phyloP scores from a whole-genome alignment of 192 early-diverging fungal species.

The Ambispora gerdemannii region DNA sequence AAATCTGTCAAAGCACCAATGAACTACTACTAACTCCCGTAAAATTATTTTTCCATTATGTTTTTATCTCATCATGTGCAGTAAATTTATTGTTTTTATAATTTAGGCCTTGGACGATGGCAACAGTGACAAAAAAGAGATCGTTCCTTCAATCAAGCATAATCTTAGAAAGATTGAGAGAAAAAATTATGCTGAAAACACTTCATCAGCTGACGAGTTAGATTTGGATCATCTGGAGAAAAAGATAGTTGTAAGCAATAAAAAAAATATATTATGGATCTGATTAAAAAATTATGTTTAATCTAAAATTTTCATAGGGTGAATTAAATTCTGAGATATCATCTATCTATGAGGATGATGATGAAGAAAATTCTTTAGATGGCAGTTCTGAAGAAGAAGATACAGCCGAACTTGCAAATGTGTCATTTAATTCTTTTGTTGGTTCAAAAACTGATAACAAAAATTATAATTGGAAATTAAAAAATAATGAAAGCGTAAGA shows the following conservation, averaged over 20 bases:
- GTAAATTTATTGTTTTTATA: too few species aligned
- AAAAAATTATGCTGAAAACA: constrained; percentile 6
- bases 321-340: constrained; percentile 5
- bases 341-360: not conserved
- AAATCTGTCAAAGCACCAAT: too few species aligned
- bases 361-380: constrained; percentile 17
- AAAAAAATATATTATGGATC: not conserved
- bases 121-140: too few species aligned
- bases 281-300: constrained; percentile 6
- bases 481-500: not conserved
- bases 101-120: too few species aligned
- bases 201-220: not conserved
- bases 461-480: constrained; percentile 5
- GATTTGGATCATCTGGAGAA: too few species aligned
- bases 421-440: constrained; percentile 5
- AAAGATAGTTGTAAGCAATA: not conserved
- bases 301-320: constrained; percentile 10
- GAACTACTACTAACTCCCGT: too few species aligned
- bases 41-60: too few species aligned
- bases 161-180: too few species aligned
- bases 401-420: constrained; percentile 2
- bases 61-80: too few species aligned
- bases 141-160: too few species aligned
- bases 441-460: constrained; percentile 5
- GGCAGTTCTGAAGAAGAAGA: not conserved